Percentiles rank a stretch among this genome's conserved stretches.
Evolutionary conservation across 441 rosid species (phyloP).

Genomic region (Rhodomyrtus psidioides): DNA sequence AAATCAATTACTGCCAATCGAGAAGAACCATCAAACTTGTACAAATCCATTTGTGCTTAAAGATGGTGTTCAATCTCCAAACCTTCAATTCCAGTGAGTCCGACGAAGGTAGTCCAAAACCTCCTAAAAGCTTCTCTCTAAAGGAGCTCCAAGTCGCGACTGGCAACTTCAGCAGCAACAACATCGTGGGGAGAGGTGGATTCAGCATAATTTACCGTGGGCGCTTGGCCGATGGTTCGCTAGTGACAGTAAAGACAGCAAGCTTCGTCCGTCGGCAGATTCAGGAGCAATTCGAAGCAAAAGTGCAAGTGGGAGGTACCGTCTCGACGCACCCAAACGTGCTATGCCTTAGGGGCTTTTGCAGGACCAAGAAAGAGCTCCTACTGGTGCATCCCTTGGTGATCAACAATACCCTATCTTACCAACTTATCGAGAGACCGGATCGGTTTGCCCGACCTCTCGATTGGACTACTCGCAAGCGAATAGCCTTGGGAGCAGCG

Average conservation of each 20-base stretch:
- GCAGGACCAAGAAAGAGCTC: background rate
- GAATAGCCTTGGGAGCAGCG: background rate
- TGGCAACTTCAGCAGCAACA: background rate
- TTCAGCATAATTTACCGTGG: background rate
- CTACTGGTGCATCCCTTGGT: background rate
- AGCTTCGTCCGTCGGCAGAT: fast-evolving
- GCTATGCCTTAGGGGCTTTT: background rate
- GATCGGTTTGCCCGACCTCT: background rate
- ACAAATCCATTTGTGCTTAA: background rate
- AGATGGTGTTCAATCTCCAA: background rate
- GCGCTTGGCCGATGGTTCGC: background rate
- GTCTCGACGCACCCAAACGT: background rate
- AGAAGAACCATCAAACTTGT: too few relatives aligned
- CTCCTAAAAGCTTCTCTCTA: background rate
- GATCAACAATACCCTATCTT: background rate
- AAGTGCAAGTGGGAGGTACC: background rate
- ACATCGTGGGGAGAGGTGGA: background rate
- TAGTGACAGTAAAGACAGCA: background rate
- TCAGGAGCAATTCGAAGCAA: background rate
- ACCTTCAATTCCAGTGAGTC: background rate
- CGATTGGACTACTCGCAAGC: background rate
- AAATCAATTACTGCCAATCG: too few relatives aligned
- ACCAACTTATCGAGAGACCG: background rate
- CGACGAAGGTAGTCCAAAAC: background rate
- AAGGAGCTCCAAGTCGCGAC: background rate